Base-by-base conservation (phyloP, 1,284 basidiomycete genomes). In the Malassezia arunalokei region DNA sequence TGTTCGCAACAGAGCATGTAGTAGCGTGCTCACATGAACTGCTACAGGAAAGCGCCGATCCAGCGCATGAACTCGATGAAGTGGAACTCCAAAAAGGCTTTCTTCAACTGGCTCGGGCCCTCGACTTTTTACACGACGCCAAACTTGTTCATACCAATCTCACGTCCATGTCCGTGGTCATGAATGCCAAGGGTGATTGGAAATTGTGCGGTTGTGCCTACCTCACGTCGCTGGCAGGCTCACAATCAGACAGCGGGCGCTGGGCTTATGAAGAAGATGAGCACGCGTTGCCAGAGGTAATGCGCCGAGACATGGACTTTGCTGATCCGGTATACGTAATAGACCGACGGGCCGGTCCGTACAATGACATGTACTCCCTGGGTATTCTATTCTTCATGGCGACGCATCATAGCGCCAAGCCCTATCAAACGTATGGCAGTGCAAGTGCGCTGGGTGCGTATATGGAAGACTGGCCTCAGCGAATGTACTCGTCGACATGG, bases 81-180 rank as follows among this genome's bases (percentile, higher is more conserved):
- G 68, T 71, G 6, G 71, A 96, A 85, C 92, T 96, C 46, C 92
- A 95, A 72, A 98, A 96, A 75, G 92, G 92, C 8, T 83, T 94
- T 30, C 77, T 96, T 40, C 92, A 96, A 37, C 14, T 49, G 6
- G 89, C 87, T 76, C 89, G 90, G 73, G 92, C 88, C 0, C 79
- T 99, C 28, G 82, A 83, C 3, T 99, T 99, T 74, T 76, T 99
- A 11, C 92, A 99, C 73, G 82, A 81, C 8, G 91, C 88, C 0
- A 86, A 85, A 61, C 76, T 90, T 48, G 86, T 99, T 41, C 92
- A 99, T 71, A 82, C 87, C 28, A 95, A 99, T 66, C 75, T 99
- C 15, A 83, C 81, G 27, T 83, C 86, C 1, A 88, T 66, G 12
- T 45, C 60, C 8, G 54, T 69, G 15, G 33, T 64, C 35, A 63